A percentile compares a stretch with the other conserved stretches of the same genome.
Evolutionary conservation across 2,329 filamentous ascomycete genomes (phyloP).

Genomic region (Colletotrichum godetiae): DNA sequence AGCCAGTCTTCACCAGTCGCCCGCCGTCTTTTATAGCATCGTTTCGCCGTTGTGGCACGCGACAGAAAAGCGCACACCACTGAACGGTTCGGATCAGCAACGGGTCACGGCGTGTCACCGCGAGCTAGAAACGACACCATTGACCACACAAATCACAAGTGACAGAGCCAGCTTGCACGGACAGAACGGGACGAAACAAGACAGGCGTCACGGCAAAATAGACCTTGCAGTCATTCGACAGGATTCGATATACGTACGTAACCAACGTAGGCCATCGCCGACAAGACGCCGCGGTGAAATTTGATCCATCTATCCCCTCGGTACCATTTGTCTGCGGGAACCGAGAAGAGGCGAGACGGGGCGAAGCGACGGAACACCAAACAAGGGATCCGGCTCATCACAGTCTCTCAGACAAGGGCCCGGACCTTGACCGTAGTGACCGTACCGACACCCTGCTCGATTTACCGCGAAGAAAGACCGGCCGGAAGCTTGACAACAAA

Average conservation of each 20-base stretch:
- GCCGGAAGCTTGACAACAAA: neutral
- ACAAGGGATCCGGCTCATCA: neutral
- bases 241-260: conserved; percentile 12
- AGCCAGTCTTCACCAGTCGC: neutral
- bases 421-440: neutral
- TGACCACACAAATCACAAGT: neutral
- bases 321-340: conserved; percentile 17
- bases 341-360: conserved; percentile 26
- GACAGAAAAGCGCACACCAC: neutral
- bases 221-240: neutral
- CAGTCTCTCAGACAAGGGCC: neutral
- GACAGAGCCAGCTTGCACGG: neutral
- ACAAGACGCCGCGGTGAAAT: conserved; percentile 26
- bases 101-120: no score
- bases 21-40: neutral
- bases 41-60: neutral
- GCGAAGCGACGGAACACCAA: conserved; percentile 17
- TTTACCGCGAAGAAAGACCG: neutral
- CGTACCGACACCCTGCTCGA: neutral
- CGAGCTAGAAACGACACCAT: neutral
- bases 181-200: neutral
- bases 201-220: neutral
- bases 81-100: neutral
- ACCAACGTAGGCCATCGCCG: conserved; percentile 14
- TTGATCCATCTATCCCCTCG: conserved; percentile 27